phyloP scores from a whole-genome alignment of 202 grass and related monocot species.

The Carex arenaria region DNA sequence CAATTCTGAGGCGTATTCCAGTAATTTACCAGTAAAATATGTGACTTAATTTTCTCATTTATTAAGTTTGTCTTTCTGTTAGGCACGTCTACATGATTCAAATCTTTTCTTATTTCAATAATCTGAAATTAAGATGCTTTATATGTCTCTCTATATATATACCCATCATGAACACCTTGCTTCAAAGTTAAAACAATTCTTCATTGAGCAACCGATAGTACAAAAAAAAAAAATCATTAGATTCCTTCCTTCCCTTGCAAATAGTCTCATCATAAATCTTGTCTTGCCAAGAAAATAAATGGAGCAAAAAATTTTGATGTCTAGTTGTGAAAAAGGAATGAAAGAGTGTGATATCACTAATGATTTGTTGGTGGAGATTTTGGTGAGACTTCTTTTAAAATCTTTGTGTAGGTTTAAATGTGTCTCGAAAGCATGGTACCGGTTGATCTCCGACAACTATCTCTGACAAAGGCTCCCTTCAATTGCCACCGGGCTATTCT shows the following conservation, averaged over 20 bases:
- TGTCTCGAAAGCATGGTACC: conserved; percentile 41
- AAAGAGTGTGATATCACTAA: background rate
- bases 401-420: conserved; percentile 36
- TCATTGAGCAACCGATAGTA: background rate
- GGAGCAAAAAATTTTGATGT: background rate
- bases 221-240: background rate
- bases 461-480: conserved; percentile 28
- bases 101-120: background rate
- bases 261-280: background rate
- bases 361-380: conserved; percentile 43
- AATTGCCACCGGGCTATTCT: conserved; percentile 34
- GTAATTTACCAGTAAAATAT: too few species aligned
- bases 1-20: background rate
- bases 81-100: background rate
- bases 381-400: conserved; percentile 32
- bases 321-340: background rate
- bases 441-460: conserved; percentile 31
- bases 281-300: background rate
- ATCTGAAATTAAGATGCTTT: background rate
- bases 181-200: background rate
- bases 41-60: too few species aligned
- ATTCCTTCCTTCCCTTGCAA: background rate
- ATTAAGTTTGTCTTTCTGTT: too few species aligned
- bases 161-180: background rate
- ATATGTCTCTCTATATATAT: background rate